Evolutionary conservation across 345 rosid genomes (phyloP), one percentile per base, ranked within the genome.

Genomic region (Pelargonium nanum): DNA sequence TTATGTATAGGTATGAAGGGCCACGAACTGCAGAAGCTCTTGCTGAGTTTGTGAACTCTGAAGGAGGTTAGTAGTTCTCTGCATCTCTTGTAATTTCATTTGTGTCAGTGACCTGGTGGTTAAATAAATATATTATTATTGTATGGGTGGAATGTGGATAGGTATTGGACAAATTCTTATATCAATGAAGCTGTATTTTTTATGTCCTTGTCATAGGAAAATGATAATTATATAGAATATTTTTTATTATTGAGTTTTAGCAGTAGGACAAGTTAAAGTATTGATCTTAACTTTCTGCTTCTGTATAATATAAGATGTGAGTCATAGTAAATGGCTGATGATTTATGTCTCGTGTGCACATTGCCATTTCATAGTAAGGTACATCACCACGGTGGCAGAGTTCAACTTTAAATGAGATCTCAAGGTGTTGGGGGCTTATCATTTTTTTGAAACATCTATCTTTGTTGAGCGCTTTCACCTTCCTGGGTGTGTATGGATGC

Each of bases 1-100:
- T 26, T 24, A 22, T 64, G 56, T 54, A 25, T 60, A 93, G 99
- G 82, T 90, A 85, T 60, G 96, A 90, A 75, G 99, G 99, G 52
- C 77, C 95, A 30, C 88, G 99, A 0, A 84, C 77, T 25, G 85
- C 90, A 0, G 99, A 90, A 78, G 70, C 96, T 21, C 88, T 93
- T 72, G 74, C 86, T 44, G 97, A 87, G 80, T 93, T 70, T 77
- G 89, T 90, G 56, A 90, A 93, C 72, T 83, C 60, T 55, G 99
- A 93, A 87, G 99, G 87, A 87, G 99, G 97, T 9, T 0, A 21
- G 55, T 56, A 64, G 26, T 65, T 30, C 0, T 62, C 45, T 19
- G 21, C 19, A 21, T 17, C 12, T 21, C 28, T 44, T 2, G 7
- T 23, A 7, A 28, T 28, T 2, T 28, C 7, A 7, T 28, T 28